Conservation (phyloP, 164 flowering plant species). For the Stephania yunnanensis region DNA sequence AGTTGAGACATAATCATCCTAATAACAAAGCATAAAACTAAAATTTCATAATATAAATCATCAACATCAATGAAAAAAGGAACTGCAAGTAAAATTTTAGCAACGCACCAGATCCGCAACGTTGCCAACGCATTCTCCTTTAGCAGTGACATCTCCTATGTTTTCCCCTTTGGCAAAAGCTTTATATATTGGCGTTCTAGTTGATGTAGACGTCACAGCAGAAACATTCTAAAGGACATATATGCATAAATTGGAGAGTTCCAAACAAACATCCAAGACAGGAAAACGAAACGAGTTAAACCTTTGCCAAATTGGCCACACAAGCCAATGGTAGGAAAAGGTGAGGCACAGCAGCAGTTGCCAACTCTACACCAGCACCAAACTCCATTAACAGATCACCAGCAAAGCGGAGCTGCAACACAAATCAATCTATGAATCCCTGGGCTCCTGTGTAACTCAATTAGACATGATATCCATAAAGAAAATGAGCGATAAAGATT, state of each 20-base stretch:
- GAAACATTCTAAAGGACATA: conserved; percentile 68
- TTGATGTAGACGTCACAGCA: conserved; percentile 97
- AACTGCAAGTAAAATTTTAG: neutral
- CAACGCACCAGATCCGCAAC: conserved; percentile 86
- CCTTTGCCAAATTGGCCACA: conserved; percentile 96
- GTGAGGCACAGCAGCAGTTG: conserved; percentile 89
- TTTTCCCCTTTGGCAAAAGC: conserved; percentile 99
- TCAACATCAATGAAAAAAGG: neutral
- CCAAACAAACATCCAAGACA: neutral
- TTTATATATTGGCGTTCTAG: conserved; percentile 97
- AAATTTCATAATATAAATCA: too few species aligned
- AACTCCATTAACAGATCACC: conserved; percentile 98
- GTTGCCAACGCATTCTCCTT: conserved; percentile 99
- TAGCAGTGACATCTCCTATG: conserved; percentile 98
- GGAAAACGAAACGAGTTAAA: conserved; percentile 16
- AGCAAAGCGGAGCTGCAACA: conserved; percentile 73
- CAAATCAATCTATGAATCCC: conserved; percentile 1
- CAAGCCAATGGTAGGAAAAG: conserved; percentile 98
- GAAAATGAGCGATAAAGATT: neutral
- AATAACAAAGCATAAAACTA: too few species aligned
- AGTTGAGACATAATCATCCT: too few species aligned
- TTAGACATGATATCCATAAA: neutral
- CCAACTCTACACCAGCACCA: conserved; percentile 96
- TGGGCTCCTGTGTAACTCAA: neutral
- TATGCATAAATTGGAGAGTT: neutral